Evolutionary conservation across 2,329 filamentous ascomycete genomes (phyloP), one percentile per base, ranked within the genome.

Genomic region (Fusarium succisae): DNA sequence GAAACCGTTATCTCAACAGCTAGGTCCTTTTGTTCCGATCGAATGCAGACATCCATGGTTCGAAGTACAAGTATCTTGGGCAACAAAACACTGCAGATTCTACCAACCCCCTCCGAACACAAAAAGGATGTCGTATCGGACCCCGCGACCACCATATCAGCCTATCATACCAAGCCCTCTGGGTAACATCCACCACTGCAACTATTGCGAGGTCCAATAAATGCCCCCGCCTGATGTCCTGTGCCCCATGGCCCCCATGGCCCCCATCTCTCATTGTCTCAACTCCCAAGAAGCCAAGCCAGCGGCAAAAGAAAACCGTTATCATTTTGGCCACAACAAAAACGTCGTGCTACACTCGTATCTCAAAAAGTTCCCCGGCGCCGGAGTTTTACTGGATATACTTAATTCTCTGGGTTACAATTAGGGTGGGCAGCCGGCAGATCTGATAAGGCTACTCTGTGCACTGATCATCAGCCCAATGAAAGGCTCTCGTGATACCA

Each of bases 401-500:
- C 13, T 30, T 32, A 24, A 24, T 38, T 20, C 47, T 54, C 35
- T 38, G 66, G 66, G 68, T 70, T 56, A 8, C 60, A 70, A 3
- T 11, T 43, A 45, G 60, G 24, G 68, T 54, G 68, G 68, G 37
- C 43, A 41, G 39, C 32, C 66, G 68, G 68, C 50, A 70, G 68
- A 70, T 70, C 68, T 61, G 66, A 70, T 70, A 70, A 70, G 60
- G 61, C 66, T 70, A 45, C 22, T 35, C 30, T 35, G 28, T n/a
- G n/a, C 7, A 47, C 51, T 26, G 66, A 65, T 70, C 45, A 41
- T 12, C 59, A 44, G 37, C 5, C 67, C 67, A 70, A 70, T 66
- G 22, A 28, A 13, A 30, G 2, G 15, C 4, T 32, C 22, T 43
- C 37, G 20, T n/a, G 18, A 51, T 53, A 9, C n/a, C 59, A 48